Conservation (phyloP, 306 rosid species). For the Luffa acutangula region DNA sequence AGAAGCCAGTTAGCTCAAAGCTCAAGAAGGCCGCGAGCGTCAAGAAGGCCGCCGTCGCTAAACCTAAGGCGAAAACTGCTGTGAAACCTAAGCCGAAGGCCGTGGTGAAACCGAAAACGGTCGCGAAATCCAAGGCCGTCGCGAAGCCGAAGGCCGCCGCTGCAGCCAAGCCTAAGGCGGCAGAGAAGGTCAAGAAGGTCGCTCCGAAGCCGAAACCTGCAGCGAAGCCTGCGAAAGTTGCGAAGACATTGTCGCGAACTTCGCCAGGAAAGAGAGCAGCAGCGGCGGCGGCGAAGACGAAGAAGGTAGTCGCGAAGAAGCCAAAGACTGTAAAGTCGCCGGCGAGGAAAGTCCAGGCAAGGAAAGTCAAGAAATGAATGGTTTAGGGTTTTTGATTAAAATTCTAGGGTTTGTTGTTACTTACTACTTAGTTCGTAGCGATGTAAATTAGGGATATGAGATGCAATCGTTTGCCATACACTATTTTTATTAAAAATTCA, state of each 20-base stretch:
- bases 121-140: not conserved
- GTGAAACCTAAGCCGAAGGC: not conserved
- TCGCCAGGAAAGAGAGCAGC: slow-evolving; percentile 12
- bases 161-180: not conserved
- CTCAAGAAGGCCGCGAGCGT: slow-evolving; percentile 1
- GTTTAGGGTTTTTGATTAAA: not conserved
- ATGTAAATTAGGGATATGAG: slow-evolving; percentile 3
- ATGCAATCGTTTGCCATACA: not conserved
- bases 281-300: slow-evolving; percentile 14
- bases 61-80: not conserved
- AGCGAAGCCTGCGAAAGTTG: not conserved
- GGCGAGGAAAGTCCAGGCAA: slow-evolving; percentile 25
- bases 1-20: slow-evolving; percentile 9
- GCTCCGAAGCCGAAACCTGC: slow-evolving; percentile 12
- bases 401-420: not conserved
- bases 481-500: not conserved
- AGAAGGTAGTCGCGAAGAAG: slow-evolving; percentile 6
- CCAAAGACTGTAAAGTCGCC: slow-evolving; percentile 21
- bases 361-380: slow-evolving; percentile 26
- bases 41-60: not conserved
- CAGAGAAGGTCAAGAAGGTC: not conserved
- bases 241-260: slow-evolving; percentile 3
- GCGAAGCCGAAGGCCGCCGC: slow-evolving; percentile 14
- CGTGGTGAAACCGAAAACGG: not conserved
- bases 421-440: not conserved